Conservation (phyloP, 2,329 filamentous ascomycete genomes). For the Fusarium clavum region DNA sequence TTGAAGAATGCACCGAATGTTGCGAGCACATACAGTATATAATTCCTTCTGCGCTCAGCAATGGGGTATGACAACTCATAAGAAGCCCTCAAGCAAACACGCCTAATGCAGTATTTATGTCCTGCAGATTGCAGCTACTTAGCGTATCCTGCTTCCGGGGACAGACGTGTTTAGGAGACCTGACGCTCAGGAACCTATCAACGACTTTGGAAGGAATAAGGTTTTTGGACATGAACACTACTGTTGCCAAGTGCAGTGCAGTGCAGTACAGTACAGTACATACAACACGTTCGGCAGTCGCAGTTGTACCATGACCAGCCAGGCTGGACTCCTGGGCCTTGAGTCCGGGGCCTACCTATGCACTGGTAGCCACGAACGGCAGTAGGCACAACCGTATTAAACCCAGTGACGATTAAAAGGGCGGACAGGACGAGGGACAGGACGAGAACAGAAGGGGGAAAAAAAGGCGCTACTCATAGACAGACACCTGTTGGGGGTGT, state of each 20-base stretch:
- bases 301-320: background rate
- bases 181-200: background rate
- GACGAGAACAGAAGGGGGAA: background rate
- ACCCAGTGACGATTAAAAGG: background rate
- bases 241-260: background rate
- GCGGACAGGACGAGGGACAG: slow-evolving; percentile 29
- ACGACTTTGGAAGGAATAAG: slow-evolving; percentile 17
- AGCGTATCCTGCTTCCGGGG: slow-evolving; percentile 7
- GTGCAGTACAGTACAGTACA: background rate
- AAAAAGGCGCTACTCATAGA: slow-evolving; percentile 9
- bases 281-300: background rate
- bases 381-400: slow-evolving; percentile 31
- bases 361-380: slow-evolving; percentile 29
- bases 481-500: slow-evolving; percentile 13
- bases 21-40: background rate
- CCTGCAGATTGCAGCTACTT: slow-evolving; percentile 33
- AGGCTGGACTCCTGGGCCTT: background rate
- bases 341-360: slow-evolving; percentile 1
- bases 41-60: slow-evolving; percentile 8
- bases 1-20: background rate
- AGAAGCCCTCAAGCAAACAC: background rate
- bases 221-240: background rate
- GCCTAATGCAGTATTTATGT: slow-evolving; percentile 42
- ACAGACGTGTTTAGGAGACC: slow-evolving; percentile 1
- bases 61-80: slow-evolving; percentile 13